Percentiles rank a stretch among this genome's conserved stretches.
Evolutionary conservation across 371 early-diverging fungal species (phyloP).

Genomic region (Apophysomyces elegans): DNA sequence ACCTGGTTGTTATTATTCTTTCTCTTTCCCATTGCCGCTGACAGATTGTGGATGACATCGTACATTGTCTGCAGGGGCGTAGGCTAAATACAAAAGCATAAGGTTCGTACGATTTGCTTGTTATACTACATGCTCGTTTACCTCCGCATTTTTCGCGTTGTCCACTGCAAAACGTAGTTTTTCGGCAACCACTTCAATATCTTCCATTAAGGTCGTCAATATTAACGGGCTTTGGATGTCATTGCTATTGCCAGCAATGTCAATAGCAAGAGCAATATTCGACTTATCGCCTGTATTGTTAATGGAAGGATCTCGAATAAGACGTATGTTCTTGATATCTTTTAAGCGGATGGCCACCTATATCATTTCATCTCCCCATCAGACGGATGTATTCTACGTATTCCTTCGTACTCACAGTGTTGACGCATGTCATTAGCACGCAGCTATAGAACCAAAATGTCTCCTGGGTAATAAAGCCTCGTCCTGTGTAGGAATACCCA

Average conservation of each 20-base stretch:
- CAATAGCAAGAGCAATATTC: conserved; percentile 20
- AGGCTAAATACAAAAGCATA: conserved; percentile 25
- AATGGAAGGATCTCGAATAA: conserved; percentile 29
- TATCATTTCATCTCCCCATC: not conserved
- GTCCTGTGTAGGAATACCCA: conserved; percentile 45
- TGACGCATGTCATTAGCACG: conserved; percentile 38
- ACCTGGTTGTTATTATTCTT: conserved; percentile 30
- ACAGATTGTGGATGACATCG: conserved; percentile 46
- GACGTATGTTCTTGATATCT: conserved; percentile 33
- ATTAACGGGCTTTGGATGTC: conserved; percentile 26
- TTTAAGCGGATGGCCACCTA: conserved; percentile 38
- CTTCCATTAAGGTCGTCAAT: conserved; percentile 27
- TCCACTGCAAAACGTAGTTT: conserved; percentile 35
- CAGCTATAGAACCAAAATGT: conserved; percentile 52
- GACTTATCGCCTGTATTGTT: conserved; percentile 5
- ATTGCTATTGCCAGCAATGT: conserved; percentile 9
- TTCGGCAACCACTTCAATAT: conserved; percentile 32
- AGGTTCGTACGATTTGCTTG: not conserved
- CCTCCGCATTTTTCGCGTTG: conserved; percentile 38
- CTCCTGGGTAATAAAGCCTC: conserved; percentile 42
- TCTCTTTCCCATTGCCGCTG: conserved; percentile 38
- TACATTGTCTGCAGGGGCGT: conserved; percentile 42
- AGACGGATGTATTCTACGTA: not conserved
- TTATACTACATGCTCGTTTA: conserved; percentile 13
- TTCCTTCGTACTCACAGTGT: conserved; percentile 32